These are phyloP conservation scores for Podaxis mareebaensis DNA, from an alignment of 768 basidiomycete species.

Conservation along the genomic window DNA sequence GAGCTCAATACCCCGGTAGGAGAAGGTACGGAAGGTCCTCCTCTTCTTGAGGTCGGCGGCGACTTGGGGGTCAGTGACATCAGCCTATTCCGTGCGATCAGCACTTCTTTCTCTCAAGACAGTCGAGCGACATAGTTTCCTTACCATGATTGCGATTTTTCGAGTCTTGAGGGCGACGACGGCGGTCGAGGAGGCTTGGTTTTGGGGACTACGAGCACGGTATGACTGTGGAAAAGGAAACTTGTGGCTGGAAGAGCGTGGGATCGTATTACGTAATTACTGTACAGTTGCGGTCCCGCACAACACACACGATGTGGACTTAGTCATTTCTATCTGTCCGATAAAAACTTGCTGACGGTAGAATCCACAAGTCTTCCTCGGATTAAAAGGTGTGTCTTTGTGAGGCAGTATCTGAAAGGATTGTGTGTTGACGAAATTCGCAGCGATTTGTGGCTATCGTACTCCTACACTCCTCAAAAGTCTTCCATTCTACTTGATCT, in stretches of 20 bases:
- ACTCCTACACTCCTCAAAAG: conserved; percentile 29
- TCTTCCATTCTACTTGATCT: conserved; percentile 27
- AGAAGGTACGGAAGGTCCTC: conserved; percentile 98
- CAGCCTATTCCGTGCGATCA: conserved; percentile 54
- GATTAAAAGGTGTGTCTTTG: conserved; percentile 72
- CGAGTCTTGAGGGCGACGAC: conserved; percentile 25
- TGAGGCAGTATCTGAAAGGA: not conserved
- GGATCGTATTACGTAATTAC: conserved; percentile 45
- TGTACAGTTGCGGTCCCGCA: conserved; percentile 50
- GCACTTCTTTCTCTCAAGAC: conserved; percentile 10
- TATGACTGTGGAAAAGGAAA: conserved; percentile 24
- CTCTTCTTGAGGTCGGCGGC: conserved; percentile 99
- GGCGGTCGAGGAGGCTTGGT: conserved; percentile 16
- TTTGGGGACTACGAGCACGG: conserved; percentile 22
- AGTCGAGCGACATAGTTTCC: conserved; percentile 19
- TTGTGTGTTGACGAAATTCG: conserved; percentile 12
- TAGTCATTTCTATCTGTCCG: conserved; percentile 22
- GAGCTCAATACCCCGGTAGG: conserved; percentile 97
- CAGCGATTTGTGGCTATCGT: conserved; percentile 95
- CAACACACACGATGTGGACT: conserved; percentile 12
- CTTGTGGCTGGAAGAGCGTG: conserved; percentile 40
- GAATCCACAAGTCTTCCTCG: conserved; percentile 95
- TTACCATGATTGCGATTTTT: conserved; percentile 40
- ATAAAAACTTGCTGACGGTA: conserved; percentile 48
- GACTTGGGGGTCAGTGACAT: conserved; percentile 89